These are phyloP conservation scores for Fusarium sp. DNA, from an alignment of 2,329 filamentous ascomycete species.

Conservation along the genomic window DNA sequence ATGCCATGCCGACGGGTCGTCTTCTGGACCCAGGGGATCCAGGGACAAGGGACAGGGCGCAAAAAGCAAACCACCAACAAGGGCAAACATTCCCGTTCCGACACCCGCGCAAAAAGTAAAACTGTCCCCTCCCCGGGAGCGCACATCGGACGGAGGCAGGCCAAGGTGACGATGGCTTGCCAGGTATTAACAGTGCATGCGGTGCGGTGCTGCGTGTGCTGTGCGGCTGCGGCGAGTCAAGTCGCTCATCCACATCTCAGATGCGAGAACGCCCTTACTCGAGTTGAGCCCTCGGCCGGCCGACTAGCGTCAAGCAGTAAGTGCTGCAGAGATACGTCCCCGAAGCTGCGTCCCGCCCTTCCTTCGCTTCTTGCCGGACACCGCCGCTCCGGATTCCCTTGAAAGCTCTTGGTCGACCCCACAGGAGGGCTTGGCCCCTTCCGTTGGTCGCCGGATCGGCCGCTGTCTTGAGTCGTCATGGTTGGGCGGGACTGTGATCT, in stretches of 20 bases:
- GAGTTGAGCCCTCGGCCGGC: neutral
- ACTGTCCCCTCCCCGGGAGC: neutral
- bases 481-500: neutral
- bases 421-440: slow-evolving; percentile 3
- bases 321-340: slow-evolving; percentile 16
- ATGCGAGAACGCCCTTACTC: neutral
- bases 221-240: slow-evolving; percentile 21
- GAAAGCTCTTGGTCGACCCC: neutral
- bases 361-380: slow-evolving; percentile 26
- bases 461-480: slow-evolving; percentile 2
- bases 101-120: slow-evolving; percentile 33
- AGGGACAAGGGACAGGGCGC: slow-evolving; percentile 9
- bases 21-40: slow-evolving; percentile 1
- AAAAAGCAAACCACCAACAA: slow-evolving; percentile 12
- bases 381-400: slow-evolving; percentile 18
- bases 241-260: slow-evolving; percentile 28
- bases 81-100: slow-evolving; percentile 28
- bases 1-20: slow-evolving; percentile 19
- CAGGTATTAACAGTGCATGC: neutral
- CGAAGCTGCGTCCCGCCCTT: slow-evolving; percentile 12
- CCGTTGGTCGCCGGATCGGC: slow-evolving; percentile 2
- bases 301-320: slow-evolving; percentile 14
- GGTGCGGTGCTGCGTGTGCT: neutral
- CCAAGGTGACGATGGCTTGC: slow-evolving; percentile 7
- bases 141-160: slow-evolving; percentile 20